phyloP scores from a whole-genome alignment of 2,329 filamentous ascomycete genomes.

The Aureobasidium leucospermi region DNA sequence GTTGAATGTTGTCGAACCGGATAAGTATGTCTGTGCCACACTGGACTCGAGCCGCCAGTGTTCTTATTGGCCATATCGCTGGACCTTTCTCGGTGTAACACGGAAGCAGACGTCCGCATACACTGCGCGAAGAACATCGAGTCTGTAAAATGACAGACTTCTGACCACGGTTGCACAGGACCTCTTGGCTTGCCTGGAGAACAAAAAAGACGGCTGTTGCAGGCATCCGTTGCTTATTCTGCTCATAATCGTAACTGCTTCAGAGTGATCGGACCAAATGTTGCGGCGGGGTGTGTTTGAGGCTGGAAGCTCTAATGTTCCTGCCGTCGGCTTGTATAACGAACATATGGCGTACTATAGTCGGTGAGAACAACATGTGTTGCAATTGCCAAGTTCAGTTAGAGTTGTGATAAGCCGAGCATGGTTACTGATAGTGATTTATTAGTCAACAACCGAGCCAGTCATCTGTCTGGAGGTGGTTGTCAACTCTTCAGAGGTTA shows the following conservation, averaged over 20 bases:
- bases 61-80: not conserved
- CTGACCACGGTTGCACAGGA: not conserved
- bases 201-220: not conserved
- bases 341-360: not conserved
- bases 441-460: not conserved
- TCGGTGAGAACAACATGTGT: not conserved
- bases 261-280: not conserved
- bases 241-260: not conserved
- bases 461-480: not conserved
- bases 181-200: not conserved
- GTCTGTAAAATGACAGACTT: not conserved
- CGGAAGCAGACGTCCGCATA: not conserved
- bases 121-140: not conserved
- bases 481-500: not conserved
- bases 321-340: not conserved
- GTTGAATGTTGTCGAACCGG: conserved; percentile 6
- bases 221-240: not conserved
- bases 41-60: not conserved
- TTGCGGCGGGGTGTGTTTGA: not conserved
- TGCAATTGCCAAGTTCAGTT: not conserved
- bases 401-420: not conserved
- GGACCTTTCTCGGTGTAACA: not conserved
- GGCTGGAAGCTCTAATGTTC: not conserved
- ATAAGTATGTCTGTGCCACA: conserved; percentile 4
- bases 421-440: not conserved